These are phyloP conservation scores for Phoenix roebelenii DNA, from an alignment of 176 grass and related monocot genomes.

Conservation along the genomic window DNA sequence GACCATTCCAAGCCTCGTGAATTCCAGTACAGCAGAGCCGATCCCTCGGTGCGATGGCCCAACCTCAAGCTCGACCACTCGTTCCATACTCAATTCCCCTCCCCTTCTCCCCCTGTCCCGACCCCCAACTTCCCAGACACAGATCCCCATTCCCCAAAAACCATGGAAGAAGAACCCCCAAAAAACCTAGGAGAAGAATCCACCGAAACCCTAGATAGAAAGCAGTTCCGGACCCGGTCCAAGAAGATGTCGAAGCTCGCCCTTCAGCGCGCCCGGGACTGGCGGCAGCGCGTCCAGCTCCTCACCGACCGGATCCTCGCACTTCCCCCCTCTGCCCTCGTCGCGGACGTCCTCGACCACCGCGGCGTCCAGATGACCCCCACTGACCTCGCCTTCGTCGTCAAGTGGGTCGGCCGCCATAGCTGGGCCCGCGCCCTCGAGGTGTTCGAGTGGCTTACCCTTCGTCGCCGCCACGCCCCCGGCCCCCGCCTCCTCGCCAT, in stretches of 20 bases:
- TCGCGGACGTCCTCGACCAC: conserved; percentile 52
- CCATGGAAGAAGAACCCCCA: not conserved
- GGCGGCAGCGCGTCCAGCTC: conserved; percentile 49
- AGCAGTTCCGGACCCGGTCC: conserved; percentile 43
- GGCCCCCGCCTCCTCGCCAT: conserved; percentile 55
- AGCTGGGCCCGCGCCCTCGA: conserved; percentile 75
- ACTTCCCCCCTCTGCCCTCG: conserved; percentile 36
- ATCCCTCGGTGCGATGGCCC: conserved; percentile 76
- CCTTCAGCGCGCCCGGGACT: conserved; percentile 65
- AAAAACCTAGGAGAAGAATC: not conserved
- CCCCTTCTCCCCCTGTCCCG: conserved; percentile 2
- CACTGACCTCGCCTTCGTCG: conserved; percentile 57
- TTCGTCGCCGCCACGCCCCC: conserved; percentile 33
- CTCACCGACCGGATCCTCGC: conserved; percentile 45
- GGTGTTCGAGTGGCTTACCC: conserved; percentile 82
- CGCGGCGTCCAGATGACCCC: conserved; percentile 32
- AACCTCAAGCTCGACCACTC: conserved; percentile 53
- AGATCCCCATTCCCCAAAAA: not conserved
- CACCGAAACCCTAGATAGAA: conserved; percentile 63
- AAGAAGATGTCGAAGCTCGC: conserved; percentile 83
- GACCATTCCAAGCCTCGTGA: conserved; percentile 4
- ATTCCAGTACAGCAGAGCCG: conserved; percentile 77
- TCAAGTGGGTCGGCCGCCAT: conserved; percentile 43
- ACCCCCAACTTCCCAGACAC: conserved; percentile 1
- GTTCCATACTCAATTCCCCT: conserved; percentile 32